Percentiles rank a stretch among this genome's conserved stretches.
These are phyloP conservation scores for Fusarium graminum DNA, from an alignment of 2,329 filamentous ascomycete species.

Conservation along the genomic window DNA sequence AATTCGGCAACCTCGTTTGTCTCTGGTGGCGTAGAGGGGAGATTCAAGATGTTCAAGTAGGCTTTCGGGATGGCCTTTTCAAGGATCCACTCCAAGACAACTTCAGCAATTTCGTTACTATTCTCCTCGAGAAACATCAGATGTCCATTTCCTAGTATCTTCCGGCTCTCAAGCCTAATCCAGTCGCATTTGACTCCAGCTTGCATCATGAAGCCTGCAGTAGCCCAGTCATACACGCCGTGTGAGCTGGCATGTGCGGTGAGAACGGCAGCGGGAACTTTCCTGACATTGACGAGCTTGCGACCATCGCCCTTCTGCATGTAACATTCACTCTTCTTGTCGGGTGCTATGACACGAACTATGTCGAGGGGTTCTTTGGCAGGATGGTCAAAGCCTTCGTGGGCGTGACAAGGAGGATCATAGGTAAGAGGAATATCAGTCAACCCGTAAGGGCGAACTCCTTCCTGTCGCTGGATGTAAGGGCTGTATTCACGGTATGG, in stretches of 20 bases:
- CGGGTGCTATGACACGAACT: slow-evolving; percentile 12
- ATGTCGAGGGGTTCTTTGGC: slow-evolving; percentile 37
- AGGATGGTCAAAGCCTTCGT: slow-evolving; percentile 20
- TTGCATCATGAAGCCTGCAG: slow-evolving; percentile 64
- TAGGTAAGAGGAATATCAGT: slow-evolving; percentile 59
- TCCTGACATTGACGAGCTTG: slow-evolving; percentile 61
- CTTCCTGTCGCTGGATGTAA: slow-evolving; percentile 46
- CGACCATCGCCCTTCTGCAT: slow-evolving; percentile 48
- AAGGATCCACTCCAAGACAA: slow-evolving; percentile 56
- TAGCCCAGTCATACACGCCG: slow-evolving; percentile 67
- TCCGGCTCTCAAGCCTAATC: slow-evolving; percentile 58
- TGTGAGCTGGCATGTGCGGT: slow-evolving; percentile 68
- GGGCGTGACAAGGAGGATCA: slow-evolving; percentile 52
- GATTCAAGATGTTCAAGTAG: not conserved
- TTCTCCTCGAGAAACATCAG: slow-evolving; percentile 68
- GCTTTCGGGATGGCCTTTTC: slow-evolving; percentile 10
- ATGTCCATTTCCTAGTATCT: slow-evolving; percentile 67
- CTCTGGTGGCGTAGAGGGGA: slow-evolving; percentile 9
- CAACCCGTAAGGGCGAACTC: slow-evolving; percentile 56
- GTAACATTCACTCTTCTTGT: slow-evolving; percentile 38
- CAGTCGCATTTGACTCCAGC: slow-evolving; percentile 61
- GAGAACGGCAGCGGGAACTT: slow-evolving; percentile 63
- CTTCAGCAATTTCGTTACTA: slow-evolving; percentile 58
- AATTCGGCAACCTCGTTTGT: slow-evolving; percentile 4
- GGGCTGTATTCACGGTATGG: slow-evolving; percentile 37